Percentiles rank a stretch among this genome's conserved stretches.
These are phyloP conservation scores for Mycena kentingensis DNA, from an alignment of 768 basidiomycete species.

Conservation along the genomic window DNA sequence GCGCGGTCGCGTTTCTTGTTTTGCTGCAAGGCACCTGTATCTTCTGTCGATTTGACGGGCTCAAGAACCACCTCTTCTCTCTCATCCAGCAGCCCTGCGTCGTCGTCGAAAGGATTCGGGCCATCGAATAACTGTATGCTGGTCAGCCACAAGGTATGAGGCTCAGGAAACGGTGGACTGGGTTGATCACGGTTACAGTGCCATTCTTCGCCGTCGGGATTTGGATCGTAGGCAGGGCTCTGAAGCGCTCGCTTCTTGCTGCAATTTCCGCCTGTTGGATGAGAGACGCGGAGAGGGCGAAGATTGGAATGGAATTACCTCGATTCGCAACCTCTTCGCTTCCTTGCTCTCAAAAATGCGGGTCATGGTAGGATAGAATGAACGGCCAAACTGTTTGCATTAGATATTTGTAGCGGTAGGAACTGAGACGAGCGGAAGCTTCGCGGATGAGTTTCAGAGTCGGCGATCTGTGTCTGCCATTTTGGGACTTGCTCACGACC, in stretches of 20 bases:
- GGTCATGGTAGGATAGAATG: slow-evolving; percentile 6
- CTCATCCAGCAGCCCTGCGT: slow-evolving; percentile 10
- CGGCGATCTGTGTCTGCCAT: neutral
- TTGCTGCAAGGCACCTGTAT: neutral
- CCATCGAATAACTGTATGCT: slow-evolving; percentile 13
- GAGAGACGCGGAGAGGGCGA: neutral
- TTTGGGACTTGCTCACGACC: neutral
- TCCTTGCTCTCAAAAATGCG: slow-evolving; percentile 19
- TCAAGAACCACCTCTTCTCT: slow-evolving; percentile 10
- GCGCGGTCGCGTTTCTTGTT: slow-evolving; percentile 7
- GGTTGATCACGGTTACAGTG: slow-evolving; percentile 12
- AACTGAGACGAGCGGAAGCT: neutral
- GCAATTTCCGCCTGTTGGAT: slow-evolving; percentile 15
- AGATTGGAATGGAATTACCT: slow-evolving; percentile 1
- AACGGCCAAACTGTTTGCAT: too few relatives aligned
- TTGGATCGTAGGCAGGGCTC: slow-evolving; percentile 16
- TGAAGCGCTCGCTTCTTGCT: slow-evolving; percentile 14
- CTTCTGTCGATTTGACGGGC: neutral
- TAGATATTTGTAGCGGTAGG: slow-evolving; percentile 1
- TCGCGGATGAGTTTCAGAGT: neutral
- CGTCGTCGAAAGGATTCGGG: slow-evolving; percentile 18
- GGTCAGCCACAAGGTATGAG: neutral
- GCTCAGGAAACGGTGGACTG: slow-evolving; percentile 1
- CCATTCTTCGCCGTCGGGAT: too few relatives aligned
- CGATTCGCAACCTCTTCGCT: slow-evolving; percentile 12